Conservation (phyloP, 768 basidiomycete species). For the Suillus brevipes region DNA sequence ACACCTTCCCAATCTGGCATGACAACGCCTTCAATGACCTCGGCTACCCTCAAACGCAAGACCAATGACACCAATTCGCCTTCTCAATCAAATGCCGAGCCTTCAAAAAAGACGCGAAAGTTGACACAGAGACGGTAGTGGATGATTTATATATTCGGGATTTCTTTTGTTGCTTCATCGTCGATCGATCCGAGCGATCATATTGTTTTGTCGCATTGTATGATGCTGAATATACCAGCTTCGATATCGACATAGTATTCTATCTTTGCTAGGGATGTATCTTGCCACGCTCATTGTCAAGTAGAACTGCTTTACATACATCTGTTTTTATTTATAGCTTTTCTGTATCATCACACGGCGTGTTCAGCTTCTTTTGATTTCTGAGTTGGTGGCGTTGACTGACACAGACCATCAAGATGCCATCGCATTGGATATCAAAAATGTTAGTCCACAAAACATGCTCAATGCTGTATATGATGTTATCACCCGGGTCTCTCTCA, state of each 20-base stretch:
- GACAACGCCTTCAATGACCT: slow-evolving; percentile 47
- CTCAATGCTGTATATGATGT: slow-evolving; percentile 2
- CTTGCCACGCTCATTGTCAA: slow-evolving; percentile 18
- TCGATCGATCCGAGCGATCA: slow-evolving; percentile 1
- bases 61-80: slow-evolving; percentile 49
- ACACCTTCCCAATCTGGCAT: slow-evolving; percentile 43
- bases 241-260: slow-evolving; percentile 21
- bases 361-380: background rate
- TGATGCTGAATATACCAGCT: slow-evolving; percentile 8
- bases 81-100: slow-evolving; percentile 46
- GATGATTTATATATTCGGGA: slow-evolving; percentile 27
- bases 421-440: background rate
- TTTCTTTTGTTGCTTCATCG: slow-evolving; percentile 15
- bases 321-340: slow-evolving; percentile 37
- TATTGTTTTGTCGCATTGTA: slow-evolving; percentile 13
- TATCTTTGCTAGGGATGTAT: slow-evolving; percentile 28
- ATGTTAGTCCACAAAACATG: slow-evolving; percentile 3
- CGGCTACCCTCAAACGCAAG: slow-evolving; percentile 59
- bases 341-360: slow-evolving; percentile 31
- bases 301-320: slow-evolving; percentile 22
- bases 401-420: background rate
- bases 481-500: background rate
- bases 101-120: slow-evolving; percentile 57
- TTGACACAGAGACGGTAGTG: slow-evolving; percentile 41
- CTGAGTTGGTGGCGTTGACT: too few relatives aligned